phyloP scores from a whole-genome alignment of 495 filamentous ascomycete species.

The Xylaria intraflava region DNA sequence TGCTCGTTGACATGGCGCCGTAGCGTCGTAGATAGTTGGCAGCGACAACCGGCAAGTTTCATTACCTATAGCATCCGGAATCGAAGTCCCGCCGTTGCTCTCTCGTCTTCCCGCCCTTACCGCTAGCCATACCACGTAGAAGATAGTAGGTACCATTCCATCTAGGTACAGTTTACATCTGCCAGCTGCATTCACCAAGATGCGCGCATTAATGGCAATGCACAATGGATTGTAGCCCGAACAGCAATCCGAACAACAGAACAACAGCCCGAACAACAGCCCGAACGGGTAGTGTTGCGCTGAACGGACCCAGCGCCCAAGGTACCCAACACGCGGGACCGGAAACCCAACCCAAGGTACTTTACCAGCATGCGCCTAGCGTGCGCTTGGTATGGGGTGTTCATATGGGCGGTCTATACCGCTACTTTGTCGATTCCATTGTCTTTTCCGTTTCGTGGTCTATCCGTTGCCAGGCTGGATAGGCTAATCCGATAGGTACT shows the following conservation, averaged over 20 bases:
- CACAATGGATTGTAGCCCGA: neutral
- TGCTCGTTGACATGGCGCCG: too few relatives aligned
- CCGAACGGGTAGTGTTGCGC: too few relatives aligned
- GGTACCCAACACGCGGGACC: neutral
- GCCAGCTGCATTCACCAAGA: neutral
- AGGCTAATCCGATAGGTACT: slow-evolving; percentile 1
- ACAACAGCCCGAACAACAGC: too few relatives aligned
- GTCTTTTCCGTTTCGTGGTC: slow-evolving; percentile 4
- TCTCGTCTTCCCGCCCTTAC: neutral
- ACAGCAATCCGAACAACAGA: too few relatives aligned
- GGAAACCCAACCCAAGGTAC: neutral
- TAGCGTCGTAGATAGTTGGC: too few relatives aligned
- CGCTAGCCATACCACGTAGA: too few relatives aligned
- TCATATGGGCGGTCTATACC: slow-evolving; percentile 9
- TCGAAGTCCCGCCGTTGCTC: too few relatives aligned
- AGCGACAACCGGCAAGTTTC: too few relatives aligned
- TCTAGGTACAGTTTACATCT: too few relatives aligned
- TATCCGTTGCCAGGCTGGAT: slow-evolving; percentile 10
- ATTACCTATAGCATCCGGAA: too few relatives aligned
- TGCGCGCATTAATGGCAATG: neutral
- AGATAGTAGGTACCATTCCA: too few relatives aligned
- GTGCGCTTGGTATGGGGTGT: neutral
- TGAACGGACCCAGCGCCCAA: too few relatives aligned
- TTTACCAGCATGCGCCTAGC: neutral
- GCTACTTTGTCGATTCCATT: slow-evolving; percentile 10